Base-by-base conservation (phyloP, 805 yeast genomes). In the Saccharomycopsis guyanensis region DNA sequence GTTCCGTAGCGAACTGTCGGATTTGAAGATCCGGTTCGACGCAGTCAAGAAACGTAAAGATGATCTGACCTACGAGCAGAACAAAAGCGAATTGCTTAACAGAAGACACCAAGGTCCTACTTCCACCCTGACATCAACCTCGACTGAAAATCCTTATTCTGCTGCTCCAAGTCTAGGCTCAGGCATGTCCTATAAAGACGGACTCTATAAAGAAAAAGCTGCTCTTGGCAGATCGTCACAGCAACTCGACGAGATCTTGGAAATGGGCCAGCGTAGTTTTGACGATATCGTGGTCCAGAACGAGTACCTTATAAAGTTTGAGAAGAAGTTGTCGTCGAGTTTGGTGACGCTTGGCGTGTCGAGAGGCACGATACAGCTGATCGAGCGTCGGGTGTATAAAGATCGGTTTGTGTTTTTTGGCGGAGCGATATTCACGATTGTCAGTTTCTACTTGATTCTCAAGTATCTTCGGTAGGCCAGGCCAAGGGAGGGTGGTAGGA, bases 361-460 rank as follows among this genome's bases (percentile, higher is more conserved):
- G 29, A 80, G 78, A 52, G 82, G 82, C 13, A 91, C 97, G 1
- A 87, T 93, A 40, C 70, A 83, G 46, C 71, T 73, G 45, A 82
- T 91, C 27, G 93, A 88, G 63, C 75, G 78, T 55, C 73, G 95
- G 46, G 91, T 95, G 8, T 76, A 75, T 55, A 82, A 86, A 60
- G 97, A 91, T 61, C 88, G 88, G 60, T 75, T 86, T 71, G 66
- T 93, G 25, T 93, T 93, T 59, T 88, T 84, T 72, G 79, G 81
- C 10, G 85, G 88, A 27, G 77, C 85, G 2, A 38, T 72, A 1
- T 54, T 82, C 25, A 73, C 86, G 63, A 59, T 89, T 47, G 68
- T 80, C 12, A 66, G 76, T 22, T 84, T 88, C 67, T 86, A 78
- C 62, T 70, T 74, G 48, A 78, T 89, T 37, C 61, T 80, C 53